Percentiles rank a stretch among this genome's conserved stretches.
phyloP scores from a whole-genome alignment of 2,329 filamentous ascomycete species.

The Cytospora piceae region DNA sequence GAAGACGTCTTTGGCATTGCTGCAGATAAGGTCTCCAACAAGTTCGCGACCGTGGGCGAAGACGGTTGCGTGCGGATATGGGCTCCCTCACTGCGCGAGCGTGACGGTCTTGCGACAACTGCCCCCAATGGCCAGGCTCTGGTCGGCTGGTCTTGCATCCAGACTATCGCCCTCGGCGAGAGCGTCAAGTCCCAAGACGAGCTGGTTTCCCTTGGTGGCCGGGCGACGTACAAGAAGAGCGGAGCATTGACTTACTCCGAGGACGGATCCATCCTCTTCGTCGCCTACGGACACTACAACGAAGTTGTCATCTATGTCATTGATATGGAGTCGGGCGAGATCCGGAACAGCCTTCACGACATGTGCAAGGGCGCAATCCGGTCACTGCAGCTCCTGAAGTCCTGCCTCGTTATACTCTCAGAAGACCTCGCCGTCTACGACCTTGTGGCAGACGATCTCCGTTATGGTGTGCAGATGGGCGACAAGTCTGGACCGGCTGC shows the following conservation, averaged over 20 bases:
- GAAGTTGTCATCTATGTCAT: conserved; percentile 74
- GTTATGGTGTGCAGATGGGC: conserved; percentile 65
- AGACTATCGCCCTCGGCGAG: conserved; percentile 56
- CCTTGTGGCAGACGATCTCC: conserved; percentile 75
- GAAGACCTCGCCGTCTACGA: conserved; percentile 80
- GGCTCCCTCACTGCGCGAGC: conserved; percentile 72
- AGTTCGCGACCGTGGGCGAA: conserved; percentile 84
- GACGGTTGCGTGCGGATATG: conserved; percentile 81
- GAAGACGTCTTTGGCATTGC: conserved; percentile 72
- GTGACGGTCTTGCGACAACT: conserved; percentile 68
- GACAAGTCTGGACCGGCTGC: conserved; percentile 44
- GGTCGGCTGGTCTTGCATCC: conserved; percentile 75
- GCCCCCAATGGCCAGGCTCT: conserved; percentile 61
- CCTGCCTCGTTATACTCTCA: conserved; percentile 76
- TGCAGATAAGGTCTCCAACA: conserved; percentile 67
- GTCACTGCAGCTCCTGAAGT: conserved; percentile 71
- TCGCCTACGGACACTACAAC: conserved; percentile 59
- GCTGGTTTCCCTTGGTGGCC: conserved; percentile 37
- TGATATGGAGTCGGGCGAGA: conserved; percentile 68
- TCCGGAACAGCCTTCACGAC: conserved; percentile 69
- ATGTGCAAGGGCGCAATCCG: conserved; percentile 68
- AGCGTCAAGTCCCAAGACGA: conserved; percentile 42
- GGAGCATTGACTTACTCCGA: conserved; percentile 78
- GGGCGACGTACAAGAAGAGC: conserved; percentile 45
- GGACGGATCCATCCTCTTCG: conserved; percentile 82